Percentiles rank a stretch among this genome's conserved stretches.
Conservation (phyloP, 345 rosid species). For the Laguncularia racemosa region DNA sequence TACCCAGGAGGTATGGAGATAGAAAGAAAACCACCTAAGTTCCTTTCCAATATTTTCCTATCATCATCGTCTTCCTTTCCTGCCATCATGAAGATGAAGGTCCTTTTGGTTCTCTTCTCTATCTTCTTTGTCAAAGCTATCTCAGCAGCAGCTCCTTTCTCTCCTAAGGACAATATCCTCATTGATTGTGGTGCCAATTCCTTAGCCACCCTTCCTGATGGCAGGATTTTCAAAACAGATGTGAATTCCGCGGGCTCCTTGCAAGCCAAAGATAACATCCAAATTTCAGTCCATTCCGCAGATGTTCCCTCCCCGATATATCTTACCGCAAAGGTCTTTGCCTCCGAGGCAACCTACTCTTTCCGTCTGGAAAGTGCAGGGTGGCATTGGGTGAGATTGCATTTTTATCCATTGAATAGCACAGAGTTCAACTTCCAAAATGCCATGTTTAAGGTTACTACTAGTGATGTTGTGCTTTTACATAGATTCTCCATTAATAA, state of each 20-base stretch:
- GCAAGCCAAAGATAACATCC: slow-evolving; percentile 8
- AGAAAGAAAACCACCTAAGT: slow-evolving; percentile 5
- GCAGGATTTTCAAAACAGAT: slow-evolving; percentile 13
- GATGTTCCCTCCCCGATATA: slow-evolving; percentile 10
- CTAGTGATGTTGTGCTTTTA: slow-evolving; percentile 7
- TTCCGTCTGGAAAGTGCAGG: slow-evolving; percentile 11
- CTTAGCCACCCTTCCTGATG: slow-evolving; percentile 7
- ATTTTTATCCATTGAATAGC: slow-evolving; percentile 10
- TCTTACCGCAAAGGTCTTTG: slow-evolving; percentile 11
- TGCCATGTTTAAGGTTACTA: slow-evolving; percentile 8
- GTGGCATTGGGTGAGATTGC: slow-evolving; percentile 17
- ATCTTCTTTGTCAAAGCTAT: neutral
- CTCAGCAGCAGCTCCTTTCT: neutral
- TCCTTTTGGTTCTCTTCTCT: slow-evolving; percentile 1
- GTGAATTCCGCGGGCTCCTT: slow-evolving; percentile 3
- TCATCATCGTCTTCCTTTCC: neutral
- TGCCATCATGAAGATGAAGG: neutral
- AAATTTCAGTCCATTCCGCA: slow-evolving; percentile 1
- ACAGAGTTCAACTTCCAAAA: slow-evolving; percentile 6
- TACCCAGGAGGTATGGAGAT: slow-evolving; percentile 10
- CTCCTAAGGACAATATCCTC: slow-evolving; percentile 14
- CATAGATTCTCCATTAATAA: slow-evolving; percentile 10
- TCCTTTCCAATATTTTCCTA: neutral
- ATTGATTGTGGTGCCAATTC: slow-evolving; percentile 17
- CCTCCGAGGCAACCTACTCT: slow-evolving; percentile 7